phyloP scores from a whole-genome alignment of 2,329 filamentous ascomycete genomes.

The Penicillium sp. region DNA sequence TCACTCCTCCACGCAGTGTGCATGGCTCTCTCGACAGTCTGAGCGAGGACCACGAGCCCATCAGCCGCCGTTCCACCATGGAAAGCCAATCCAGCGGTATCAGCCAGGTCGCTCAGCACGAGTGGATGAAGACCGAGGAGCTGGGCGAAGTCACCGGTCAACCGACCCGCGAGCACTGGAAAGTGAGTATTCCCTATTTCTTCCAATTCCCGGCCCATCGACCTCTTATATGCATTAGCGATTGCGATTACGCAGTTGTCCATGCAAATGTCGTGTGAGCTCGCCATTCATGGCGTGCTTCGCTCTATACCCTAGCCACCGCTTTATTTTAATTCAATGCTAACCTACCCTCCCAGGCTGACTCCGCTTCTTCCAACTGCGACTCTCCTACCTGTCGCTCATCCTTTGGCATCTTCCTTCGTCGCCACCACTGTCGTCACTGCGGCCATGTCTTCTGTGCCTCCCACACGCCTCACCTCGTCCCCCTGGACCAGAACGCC shows the following conservation, averaged over 20 bases:
- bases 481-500: constrained; percentile 65
- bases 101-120: constrained; percentile 53
- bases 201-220: background rate
- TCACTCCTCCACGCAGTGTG: constrained; percentile 55
- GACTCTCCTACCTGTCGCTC: constrained; percentile 60
- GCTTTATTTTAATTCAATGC: background rate
- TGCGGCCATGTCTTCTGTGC: constrained; percentile 68
- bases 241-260: constrained; percentile 22
- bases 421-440: constrained; percentile 67
- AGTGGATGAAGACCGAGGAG: constrained; percentile 55
- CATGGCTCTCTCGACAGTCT: constrained; percentile 57
- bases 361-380: constrained; percentile 59
- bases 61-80: constrained; percentile 43
- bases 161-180: constrained; percentile 67
- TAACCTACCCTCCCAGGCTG: constrained; percentile 50
- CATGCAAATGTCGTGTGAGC: constrained; percentile 23
- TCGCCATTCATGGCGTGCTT: constrained; percentile 33
- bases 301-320: no score
- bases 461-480: constrained; percentile 57
- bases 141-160: constrained; percentile 60
- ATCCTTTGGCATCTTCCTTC: constrained; percentile 62
- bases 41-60: constrained; percentile 38
- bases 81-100: constrained; percentile 45
- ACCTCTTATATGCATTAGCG: constrained; percentile 22
- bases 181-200: constrained; percentile 50